These are phyloP conservation scores for Sporothrix brasiliensis DNA, from an alignment of 2,329 filamentous ascomycete species.

Conservation along the genomic window DNA sequence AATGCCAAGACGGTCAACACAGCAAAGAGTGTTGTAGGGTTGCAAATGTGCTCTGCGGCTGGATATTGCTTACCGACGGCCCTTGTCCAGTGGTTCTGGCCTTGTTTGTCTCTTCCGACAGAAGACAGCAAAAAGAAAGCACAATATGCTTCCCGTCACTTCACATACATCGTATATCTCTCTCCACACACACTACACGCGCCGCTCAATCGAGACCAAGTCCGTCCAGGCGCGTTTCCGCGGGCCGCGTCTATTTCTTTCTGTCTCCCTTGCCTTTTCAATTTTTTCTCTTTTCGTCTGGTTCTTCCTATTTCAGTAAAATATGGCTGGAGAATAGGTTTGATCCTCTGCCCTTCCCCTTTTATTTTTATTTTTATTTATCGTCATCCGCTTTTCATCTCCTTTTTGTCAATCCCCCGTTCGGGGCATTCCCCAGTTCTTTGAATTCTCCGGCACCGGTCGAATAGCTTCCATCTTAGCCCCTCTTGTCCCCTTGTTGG, in stretches of 20 bases:
- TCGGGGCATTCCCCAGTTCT: background rate
- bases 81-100: constrained; percentile 13
- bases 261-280: background rate
- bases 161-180: background rate
- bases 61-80: constrained; percentile 10
- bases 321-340: background rate
- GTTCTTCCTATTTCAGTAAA: constrained; percentile 23
- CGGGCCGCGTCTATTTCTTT: background rate
- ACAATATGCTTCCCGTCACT: background rate
- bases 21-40: background rate
- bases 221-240: constrained; percentile 4
- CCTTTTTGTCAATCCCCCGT: background rate
- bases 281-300: background rate
- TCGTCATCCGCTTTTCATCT: background rate
- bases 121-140: constrained; percentile 8
- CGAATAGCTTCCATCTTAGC: background rate
- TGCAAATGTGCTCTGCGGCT: constrained; percentile 1
- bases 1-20: background rate
- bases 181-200: constrained; percentile 1
- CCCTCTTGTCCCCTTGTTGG: constrained; percentile 1
- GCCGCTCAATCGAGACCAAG: constrained; percentile 13
- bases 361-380: background rate
- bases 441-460: constrained; percentile 4
- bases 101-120: background rate
- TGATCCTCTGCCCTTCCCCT: background rate